phyloP scores from a whole-genome alignment of 2,329 filamentous ascomycete species.

The Aspergillus candidus region DNA sequence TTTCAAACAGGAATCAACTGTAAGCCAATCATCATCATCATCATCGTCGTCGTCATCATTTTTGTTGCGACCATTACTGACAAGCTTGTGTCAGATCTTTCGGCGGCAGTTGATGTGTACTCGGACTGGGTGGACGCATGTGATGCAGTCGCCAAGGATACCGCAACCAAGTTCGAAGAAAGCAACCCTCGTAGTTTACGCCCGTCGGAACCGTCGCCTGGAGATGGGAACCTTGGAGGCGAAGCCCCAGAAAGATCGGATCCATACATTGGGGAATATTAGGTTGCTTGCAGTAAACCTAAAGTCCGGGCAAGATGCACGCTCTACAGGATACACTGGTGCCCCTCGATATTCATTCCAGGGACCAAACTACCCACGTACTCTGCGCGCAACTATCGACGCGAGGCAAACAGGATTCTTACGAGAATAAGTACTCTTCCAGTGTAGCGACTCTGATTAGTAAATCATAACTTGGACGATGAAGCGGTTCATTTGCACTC shows the following conservation, averaged over 20 bases:
- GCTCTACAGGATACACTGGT: too few relatives aligned
- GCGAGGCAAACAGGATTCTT: too few relatives aligned
- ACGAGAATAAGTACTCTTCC: too few relatives aligned
- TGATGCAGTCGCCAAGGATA: slow-evolving; percentile 63
- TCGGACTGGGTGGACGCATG: slow-evolving; percentile 98
- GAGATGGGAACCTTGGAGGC: slow-evolving; percentile 14
- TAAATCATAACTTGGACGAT: too few relatives aligned
- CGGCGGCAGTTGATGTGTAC: slow-evolving; percentile 89
- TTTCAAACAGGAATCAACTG: slow-evolving; percentile 94
- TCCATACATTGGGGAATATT: too few relatives aligned
- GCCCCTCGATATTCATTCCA: too few relatives aligned
- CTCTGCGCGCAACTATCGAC: too few relatives aligned
- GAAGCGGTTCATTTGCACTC: too few relatives aligned
- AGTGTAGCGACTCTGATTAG: too few relatives aligned
- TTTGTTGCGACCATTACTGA: background rate
- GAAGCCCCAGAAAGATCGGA: background rate
- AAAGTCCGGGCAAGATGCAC: too few relatives aligned
- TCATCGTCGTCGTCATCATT: background rate
- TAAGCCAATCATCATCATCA: slow-evolving; percentile 44
- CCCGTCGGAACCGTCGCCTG: slow-evolving; percentile 14
- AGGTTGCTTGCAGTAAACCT: too few relatives aligned
- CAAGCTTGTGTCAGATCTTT: slow-evolving; percentile 58
- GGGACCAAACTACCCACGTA: too few relatives aligned
- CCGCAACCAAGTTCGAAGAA: slow-evolving; percentile 36
- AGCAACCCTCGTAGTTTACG: slow-evolving; percentile 13